These are phyloP conservation scores for Globisporangium spiculum DNA, from an alignment of 352 stramenopile species.

Conservation along the genomic window DNA sequence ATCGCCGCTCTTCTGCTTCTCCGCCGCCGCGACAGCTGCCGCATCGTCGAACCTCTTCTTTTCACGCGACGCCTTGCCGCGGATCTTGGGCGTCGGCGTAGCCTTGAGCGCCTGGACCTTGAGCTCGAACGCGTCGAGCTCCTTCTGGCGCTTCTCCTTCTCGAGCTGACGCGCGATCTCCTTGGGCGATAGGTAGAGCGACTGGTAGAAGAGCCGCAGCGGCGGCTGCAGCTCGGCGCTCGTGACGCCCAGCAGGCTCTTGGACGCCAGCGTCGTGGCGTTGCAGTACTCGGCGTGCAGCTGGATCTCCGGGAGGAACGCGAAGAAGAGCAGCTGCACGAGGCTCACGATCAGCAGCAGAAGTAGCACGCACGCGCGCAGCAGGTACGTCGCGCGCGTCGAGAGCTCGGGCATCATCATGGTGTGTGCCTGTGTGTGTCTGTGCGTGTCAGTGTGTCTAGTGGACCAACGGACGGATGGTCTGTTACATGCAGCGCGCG, in stretches of 20 bases:
- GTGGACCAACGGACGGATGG: neutral
- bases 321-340: conserved; percentile 72
- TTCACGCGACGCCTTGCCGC: conserved; percentile 8
- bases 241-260: conserved; percentile 37
- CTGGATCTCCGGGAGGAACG: conserved; percentile 62
- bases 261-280: conserved; percentile 39
- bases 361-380: conserved; percentile 69
- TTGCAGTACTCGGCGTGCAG: conserved; percentile 67
- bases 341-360: conserved; percentile 72
- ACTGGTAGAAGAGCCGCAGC: conserved; percentile 75
- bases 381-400: conserved; percentile 50
- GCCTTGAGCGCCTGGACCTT: conserved; percentile 13
- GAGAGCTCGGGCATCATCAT: conserved; percentile 16
- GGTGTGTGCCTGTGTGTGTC: conserved; percentile 6
- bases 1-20: conserved; percentile 20
- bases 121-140: conserved; percentile 25
- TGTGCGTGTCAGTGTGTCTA: neutral
- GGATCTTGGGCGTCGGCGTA: conserved; percentile 22
- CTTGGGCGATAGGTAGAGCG: conserved; percentile 63
- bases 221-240: conserved; percentile 51
- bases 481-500: neutral
- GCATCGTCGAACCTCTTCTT: conserved; percentile 6
- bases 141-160: conserved; percentile 31
- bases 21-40: neutral
- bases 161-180: conserved; percentile 51